These are phyloP conservation scores for Tympanopsis confertula DNA, from an alignment of 2,329 filamentous ascomycete species.

Conservation along the genomic window DNA sequence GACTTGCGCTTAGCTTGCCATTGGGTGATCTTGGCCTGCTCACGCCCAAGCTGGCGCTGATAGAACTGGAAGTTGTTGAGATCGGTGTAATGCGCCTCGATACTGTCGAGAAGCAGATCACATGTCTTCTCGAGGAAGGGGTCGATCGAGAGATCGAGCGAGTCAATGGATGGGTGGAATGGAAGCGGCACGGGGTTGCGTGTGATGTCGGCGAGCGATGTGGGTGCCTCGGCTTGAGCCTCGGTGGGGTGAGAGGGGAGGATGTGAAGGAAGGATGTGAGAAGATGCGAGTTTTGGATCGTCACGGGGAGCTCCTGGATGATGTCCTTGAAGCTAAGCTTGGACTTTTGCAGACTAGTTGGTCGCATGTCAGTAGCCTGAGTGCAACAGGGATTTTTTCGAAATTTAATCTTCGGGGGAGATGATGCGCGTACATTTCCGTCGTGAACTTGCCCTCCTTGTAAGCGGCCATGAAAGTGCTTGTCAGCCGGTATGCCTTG, in stretches of 20 bases:
- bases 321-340: conserved; percentile 87
- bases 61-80: conserved; percentile 98
- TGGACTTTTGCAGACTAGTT: conserved; percentile 82
- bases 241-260: conserved; percentile 57
- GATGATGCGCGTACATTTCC: conserved; percentile 66
- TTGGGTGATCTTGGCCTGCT: conserved; percentile 90
- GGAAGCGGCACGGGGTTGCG: conserved; percentile 50
- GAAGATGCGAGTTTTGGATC: conserved; percentile 93
- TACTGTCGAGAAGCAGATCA: conserved; percentile 88
- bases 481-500: conserved; percentile 78
- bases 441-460: conserved; percentile 98
- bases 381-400: conserved; percentile 5
- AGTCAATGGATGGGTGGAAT: conserved; percentile 76
- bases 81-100: conserved; percentile 96
- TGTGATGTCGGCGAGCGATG: conserved; percentile 68
- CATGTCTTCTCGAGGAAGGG: conserved; percentile 97
- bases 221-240: conserved; percentile 59
- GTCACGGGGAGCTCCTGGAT: conserved; percentile 78
- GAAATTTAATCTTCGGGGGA: too few relatives aligned
- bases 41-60: conserved; percentile 81
- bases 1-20: conserved; percentile 97
- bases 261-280: conserved; percentile 91
- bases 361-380: conserved; percentile 8
- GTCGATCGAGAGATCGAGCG: conserved; percentile 85
- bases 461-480: conserved; percentile 76